A percentile compares a stretch with the other conserved stretches of the same genome.
Conservation (phyloP, 1,284 basidiomycete genomes). For the Coniophora puteana region DNA sequence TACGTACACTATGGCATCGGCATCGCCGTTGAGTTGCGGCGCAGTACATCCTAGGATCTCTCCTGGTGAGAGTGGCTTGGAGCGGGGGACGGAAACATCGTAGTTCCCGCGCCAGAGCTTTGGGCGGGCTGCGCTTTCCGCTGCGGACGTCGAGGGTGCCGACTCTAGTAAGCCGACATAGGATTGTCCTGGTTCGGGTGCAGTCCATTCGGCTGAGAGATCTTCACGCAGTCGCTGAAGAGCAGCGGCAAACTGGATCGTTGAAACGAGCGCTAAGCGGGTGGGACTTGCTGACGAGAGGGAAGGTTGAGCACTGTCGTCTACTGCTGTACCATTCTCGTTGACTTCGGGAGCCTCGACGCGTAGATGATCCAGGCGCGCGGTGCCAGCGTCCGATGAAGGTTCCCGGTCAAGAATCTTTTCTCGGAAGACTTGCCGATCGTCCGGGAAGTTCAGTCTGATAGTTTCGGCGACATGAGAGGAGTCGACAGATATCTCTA, state of each 20-base stretch:
- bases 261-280: slow-evolving; percentile 85
- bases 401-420: slow-evolving; percentile 54
- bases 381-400: slow-evolving; percentile 45
- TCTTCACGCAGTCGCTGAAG: slow-evolving; percentile 84
- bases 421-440: slow-evolving; percentile 58
- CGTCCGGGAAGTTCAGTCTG: slow-evolving; percentile 86
- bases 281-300: slow-evolving; percentile 43
- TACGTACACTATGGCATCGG: slow-evolving; percentile 86
- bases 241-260: slow-evolving; percentile 93
- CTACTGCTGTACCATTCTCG: slow-evolving; percentile 6
- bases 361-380: slow-evolving; percentile 46
- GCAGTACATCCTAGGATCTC: slow-evolving; percentile 98
- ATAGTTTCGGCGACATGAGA: slow-evolving; percentile 81
- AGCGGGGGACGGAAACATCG: slow-evolving; percentile 81
- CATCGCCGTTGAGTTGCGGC: slow-evolving; percentile 67
- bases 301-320: neutral
- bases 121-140: slow-evolving; percentile 11
- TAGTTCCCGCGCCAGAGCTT: slow-evolving; percentile 64
- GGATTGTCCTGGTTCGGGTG: slow-evolving; percentile 6
- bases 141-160: neutral
- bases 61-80: slow-evolving; percentile 92
- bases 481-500: slow-evolving; percentile 94
- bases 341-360: slow-evolving; percentile 45
- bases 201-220: slow-evolving; percentile 42
- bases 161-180: slow-evolving; percentile 14